Percentiles rank a stretch among this genome's conserved stretches.
These are phyloP conservation scores for Pestalotiopsis sp. DNA, from an alignment of 2,329 filamentous ascomycete species.

Conservation along the genomic window DNA sequence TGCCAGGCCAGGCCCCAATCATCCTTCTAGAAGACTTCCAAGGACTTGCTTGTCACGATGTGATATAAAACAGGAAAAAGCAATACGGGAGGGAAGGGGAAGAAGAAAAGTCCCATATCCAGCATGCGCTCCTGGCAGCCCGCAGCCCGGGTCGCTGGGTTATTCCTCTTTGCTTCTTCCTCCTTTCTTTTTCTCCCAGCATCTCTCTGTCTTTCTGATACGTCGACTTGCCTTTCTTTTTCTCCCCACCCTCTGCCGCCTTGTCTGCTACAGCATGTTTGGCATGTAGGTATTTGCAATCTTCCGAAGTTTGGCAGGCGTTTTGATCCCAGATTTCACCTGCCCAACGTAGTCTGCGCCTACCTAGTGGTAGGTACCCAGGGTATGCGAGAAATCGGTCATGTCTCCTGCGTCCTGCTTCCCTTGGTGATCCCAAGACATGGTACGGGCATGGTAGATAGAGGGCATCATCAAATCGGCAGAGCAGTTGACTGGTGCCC, in stretches of 20 bases:
- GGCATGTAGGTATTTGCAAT: not conserved
- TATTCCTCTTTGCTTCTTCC: not conserved
- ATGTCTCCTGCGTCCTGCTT: no score
- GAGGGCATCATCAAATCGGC: no score
- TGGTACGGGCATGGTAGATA: no score
- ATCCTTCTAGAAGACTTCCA: slow-evolving; percentile 8
- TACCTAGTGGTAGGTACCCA: no score
- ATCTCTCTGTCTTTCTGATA: not conserved
- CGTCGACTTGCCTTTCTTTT: not conserved
- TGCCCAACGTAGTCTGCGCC: no score
- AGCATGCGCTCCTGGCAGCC: slow-evolving; percentile 4
- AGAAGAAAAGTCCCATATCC: not conserved
- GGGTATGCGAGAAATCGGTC: no score
- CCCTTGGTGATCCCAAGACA: no score
- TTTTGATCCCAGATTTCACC: not conserved
- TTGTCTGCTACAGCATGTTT: not conserved
- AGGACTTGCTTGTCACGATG: not conserved
- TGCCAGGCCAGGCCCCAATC: not conserved
- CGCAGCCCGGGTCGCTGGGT: not conserved
- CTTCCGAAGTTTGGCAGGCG: not conserved
- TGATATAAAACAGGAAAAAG: no score
- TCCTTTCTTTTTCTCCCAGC: not conserved
- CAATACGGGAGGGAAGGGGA: no score
- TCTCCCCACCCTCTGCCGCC: not conserved
- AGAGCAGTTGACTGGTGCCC: no score